Evolutionary conservation across 768 basidiomycete species (phyloP).

Genomic region (Coprinopsis marcescibilis): DNA sequence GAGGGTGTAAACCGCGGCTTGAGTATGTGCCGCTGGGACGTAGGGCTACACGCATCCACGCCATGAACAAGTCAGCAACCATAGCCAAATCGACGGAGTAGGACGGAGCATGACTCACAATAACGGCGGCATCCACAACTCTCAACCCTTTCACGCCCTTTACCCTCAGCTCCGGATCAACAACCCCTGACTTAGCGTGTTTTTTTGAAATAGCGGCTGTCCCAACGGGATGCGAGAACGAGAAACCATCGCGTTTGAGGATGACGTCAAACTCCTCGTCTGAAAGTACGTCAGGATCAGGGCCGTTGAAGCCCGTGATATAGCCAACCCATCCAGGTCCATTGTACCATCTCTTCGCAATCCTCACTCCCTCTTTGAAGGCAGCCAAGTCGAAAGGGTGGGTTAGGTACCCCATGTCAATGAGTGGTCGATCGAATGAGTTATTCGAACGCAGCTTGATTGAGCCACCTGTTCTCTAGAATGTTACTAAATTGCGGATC

Average conservation of each 20-base stretch:
- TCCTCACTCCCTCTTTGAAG: conserved; percentile 17
- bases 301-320: conserved; percentile 4
- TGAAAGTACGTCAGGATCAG: not conserved
- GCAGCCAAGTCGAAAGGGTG: conserved; percentile 19
- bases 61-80: not conserved
- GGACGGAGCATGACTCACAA: conserved; percentile 4
- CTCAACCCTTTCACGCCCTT: conserved; percentile 4
- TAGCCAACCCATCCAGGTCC: no score
- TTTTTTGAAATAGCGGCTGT: not conserved
- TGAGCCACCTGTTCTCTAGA: conserved; percentile 5
- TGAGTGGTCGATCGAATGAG: conserved; percentile 19
- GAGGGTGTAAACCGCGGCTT: conserved; percentile 5
- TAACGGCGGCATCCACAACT: conserved; percentile 6
- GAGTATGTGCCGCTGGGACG: conserved; percentile 3
- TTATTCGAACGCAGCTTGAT: conserved; percentile 9
- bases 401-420: conserved; percentile 19
- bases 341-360: conserved; percentile 9
- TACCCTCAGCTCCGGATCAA: conserved; percentile 5
- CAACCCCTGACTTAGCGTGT: conserved; percentile 1
- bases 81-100: not conserved
- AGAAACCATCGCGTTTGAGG: not conserved
- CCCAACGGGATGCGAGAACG: conserved; percentile 2
- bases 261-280: not conserved
- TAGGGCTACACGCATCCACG: not conserved
- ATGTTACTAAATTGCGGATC: not conserved